Percentiles rank a stretch among this genome's conserved stretches.
phyloP scores from a whole-genome alignment of 352 stramenopile genomes.

The Achlya hypogyna region DNA sequence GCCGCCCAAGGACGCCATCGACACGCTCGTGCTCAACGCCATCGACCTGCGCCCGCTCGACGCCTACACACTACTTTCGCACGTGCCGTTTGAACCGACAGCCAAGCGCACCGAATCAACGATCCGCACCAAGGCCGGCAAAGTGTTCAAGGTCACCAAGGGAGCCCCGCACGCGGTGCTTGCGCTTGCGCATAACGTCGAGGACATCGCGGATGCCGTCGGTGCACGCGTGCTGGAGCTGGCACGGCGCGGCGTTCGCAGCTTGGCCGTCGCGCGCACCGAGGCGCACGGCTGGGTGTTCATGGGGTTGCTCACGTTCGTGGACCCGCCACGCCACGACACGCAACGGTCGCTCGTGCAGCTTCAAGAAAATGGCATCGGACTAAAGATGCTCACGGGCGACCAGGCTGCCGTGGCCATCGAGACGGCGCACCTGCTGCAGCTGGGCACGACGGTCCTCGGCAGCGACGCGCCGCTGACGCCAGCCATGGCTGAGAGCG shows the following conservation, averaged over 20 bases:
- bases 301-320: slow-evolving; percentile 90
- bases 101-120: slow-evolving; percentile 91
- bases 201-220: slow-evolving; percentile 76
- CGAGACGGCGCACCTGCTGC: slow-evolving; percentile 87
- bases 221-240: slow-evolving; percentile 85
- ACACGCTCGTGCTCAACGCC: slow-evolving; percentile 86
- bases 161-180: slow-evolving; percentile 91
- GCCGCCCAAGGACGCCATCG: slow-evolving; percentile 86
- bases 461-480: slow-evolving; percentile 70
- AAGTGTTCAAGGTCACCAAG: slow-evolving; percentile 91
- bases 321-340: slow-evolving; percentile 93
- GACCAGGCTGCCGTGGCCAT: slow-evolving; percentile 91
- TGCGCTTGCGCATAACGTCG: slow-evolving; percentile 55
- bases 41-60: slow-evolving; percentile 78
- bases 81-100: slow-evolving; percentile 73
- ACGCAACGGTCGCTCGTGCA: slow-evolving; percentile 90
- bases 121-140: slow-evolving; percentile 58
- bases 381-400: slow-evolving; percentile 96
- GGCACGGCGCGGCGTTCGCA: slow-evolving; percentile 78
- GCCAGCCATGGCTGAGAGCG: slow-evolving; percentile 50
- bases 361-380: slow-evolving; percentile 85
- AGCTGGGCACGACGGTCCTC: slow-evolving; percentile 83
- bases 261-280: slow-evolving; percentile 79
- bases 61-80: slow-evolving; percentile 74
- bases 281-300: slow-evolving; percentile 86